Percentiles rank a stretch among this genome's conserved stretches.
Evolutionary conservation across 228 moss, liverwort and hornwort genomes (phyloP).

Genomic region (Sphagnum fallax): DNA sequence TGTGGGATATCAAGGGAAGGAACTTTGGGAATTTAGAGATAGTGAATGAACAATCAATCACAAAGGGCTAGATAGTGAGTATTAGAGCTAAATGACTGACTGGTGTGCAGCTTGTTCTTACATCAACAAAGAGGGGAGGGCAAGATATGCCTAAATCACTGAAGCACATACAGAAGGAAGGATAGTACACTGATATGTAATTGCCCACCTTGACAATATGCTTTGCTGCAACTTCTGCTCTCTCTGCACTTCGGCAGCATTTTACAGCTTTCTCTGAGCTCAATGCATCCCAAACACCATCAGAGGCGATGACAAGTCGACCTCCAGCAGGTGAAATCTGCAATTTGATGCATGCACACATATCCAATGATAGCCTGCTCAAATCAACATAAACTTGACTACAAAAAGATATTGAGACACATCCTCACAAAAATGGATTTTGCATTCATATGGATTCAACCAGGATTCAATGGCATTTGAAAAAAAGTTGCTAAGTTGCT

Average conservation of each 20-base stretch:
- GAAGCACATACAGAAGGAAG: neutral
- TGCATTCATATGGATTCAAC: neutral
- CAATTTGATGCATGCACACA: neutral
- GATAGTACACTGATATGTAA: neutral
- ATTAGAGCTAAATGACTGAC: too few species aligned
- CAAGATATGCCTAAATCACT: neutral
- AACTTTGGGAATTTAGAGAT: too few species aligned
- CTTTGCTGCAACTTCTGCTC: constrained; percentile 62
- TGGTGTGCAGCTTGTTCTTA: too few species aligned
- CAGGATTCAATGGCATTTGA: neutral
- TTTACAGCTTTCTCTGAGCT: constrained; percentile 33
- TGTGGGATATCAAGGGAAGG: too few species aligned
- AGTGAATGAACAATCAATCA: too few species aligned
- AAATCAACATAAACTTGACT: too few species aligned
- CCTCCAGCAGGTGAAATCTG: constrained; percentile 67
- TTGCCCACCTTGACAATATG: constrained; percentile 50
- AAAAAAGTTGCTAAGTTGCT: neutral
- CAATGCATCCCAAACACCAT: constrained; percentile 90
- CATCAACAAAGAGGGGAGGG: too few species aligned
- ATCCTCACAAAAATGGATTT: too few species aligned
- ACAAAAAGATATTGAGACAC: too few species aligned
- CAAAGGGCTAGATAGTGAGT: too few species aligned
- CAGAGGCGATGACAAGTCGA: constrained; percentile 76
- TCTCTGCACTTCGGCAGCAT: constrained; percentile 59
- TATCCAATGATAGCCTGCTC: neutral